These are phyloP conservation scores for Jamesozyma piceae DNA, from an alignment of 805 yeast species.

Conservation along the genomic window DNA sequence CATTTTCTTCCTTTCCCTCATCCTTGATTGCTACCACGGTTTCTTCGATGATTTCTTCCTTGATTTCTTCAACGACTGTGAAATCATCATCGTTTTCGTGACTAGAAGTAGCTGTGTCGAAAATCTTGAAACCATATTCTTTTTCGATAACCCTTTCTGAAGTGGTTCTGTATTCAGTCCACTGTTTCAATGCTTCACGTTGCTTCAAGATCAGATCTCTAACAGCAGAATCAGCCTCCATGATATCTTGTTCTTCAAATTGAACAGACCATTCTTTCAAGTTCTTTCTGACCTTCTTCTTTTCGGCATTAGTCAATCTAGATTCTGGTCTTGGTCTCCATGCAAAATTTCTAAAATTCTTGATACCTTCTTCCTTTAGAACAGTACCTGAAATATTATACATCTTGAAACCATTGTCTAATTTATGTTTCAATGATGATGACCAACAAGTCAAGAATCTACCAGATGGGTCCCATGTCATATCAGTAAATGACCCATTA, in stretches of 20 bases:
- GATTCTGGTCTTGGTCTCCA: conserved; percentile 98
- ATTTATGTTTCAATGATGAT: conserved; percentile 69
- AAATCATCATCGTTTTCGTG: conserved; percentile 40
- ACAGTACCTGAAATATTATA: conserved; percentile 75
- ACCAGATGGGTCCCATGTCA: conserved; percentile 95
- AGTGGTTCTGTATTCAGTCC: conserved; percentile 69
- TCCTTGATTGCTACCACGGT: too few relatives aligned
- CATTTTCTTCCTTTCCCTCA: too few relatives aligned
- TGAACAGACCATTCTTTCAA: conserved; percentile 82
- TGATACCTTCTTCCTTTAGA: conserved; percentile 66
- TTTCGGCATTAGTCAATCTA: conserved; percentile 63
- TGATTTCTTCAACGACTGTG: conserved; percentile 66
- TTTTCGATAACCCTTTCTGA: conserved; percentile 38
- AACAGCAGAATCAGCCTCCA: conserved; percentile 88
- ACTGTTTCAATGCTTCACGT: conserved; percentile 70
- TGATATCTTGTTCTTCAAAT: conserved; percentile 89
- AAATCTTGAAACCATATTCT: conserved; percentile 15
- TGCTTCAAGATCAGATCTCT: conserved; percentile 82
- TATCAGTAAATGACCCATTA: conserved; percentile 69
- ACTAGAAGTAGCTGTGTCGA: conserved; percentile 31
- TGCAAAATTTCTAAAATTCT: conserved; percentile 75
- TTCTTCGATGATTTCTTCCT: conserved; percentile 66
- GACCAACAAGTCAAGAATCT: conserved; percentile 85
- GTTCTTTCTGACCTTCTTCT: conserved; percentile 84
- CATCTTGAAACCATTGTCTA: conserved; percentile 85